Conservation (phyloP, 2,329 filamentous ascomycete species). For the Epichloe elymi region DNA sequence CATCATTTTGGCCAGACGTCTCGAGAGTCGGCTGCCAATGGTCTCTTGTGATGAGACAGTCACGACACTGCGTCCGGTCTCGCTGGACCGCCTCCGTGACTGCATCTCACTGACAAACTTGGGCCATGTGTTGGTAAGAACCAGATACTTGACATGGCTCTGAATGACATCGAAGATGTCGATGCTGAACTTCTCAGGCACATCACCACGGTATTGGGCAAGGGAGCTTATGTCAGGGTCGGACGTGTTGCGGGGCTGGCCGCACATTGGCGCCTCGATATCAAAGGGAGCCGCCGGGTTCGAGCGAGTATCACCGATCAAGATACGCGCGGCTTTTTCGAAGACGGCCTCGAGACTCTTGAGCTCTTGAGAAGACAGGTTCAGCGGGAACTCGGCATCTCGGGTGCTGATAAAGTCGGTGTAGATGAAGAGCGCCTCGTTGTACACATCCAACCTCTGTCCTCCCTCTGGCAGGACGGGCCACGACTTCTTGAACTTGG, state of each 20-base stretch:
- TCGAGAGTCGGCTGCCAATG: not conserved
- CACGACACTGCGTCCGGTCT: conserved; percentile 3
- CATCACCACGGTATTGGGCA: conserved; percentile 23
- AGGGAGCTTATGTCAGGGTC: not conserved
- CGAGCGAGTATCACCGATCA: conserved; percentile 24
- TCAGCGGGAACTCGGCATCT: conserved; percentile 51
- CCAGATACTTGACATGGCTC: conserved; percentile 47
- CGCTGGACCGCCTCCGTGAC: conserved; percentile 5
- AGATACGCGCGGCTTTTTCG: conserved; percentile 31
- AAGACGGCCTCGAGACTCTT: conserved; percentile 40
- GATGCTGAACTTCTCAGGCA: conserved; percentile 33
- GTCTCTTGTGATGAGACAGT: not conserved
- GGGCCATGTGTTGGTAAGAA: conserved; percentile 55
- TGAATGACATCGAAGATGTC: conserved; percentile 45
- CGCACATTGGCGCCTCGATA: conserved; percentile 1
- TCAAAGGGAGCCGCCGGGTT: conserved; percentile 26
- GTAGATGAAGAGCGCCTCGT: conserved; percentile 47
- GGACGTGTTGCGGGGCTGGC: not conserved
- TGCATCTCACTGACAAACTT: conserved; percentile 30
- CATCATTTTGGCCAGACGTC: conserved; percentile 1
- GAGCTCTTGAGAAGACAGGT: conserved; percentile 42
- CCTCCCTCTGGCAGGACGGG: not conserved
- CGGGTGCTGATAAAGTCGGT: conserved; percentile 42
- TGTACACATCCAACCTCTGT: conserved; percentile 33
- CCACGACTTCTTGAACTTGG: conserved; percentile 35